Evolutionary conservation across 1,139 yeast genomes (phyloP), one percentile per base, ranked within the genome.

Genomic region (Saccharomyces hybrid): DNA sequence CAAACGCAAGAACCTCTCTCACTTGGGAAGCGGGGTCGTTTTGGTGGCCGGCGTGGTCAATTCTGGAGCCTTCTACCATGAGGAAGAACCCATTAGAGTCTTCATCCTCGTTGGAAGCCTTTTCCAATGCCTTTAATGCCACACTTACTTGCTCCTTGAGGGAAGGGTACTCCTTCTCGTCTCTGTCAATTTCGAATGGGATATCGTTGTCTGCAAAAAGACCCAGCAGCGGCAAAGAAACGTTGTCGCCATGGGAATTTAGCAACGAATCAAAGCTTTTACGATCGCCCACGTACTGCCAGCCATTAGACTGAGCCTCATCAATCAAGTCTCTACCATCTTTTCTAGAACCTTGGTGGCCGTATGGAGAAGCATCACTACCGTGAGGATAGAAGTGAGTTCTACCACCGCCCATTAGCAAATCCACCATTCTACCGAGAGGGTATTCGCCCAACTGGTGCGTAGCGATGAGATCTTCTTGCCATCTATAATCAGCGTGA

Each of bases 1-100:
- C 95, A 67, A 81, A 89, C 1, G 88, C 90, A 58, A 86, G 70
- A 2, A 85, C 87, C 66, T 86, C 95, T 60, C 85, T 76, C 8
- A 83, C 90, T 71, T 88, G 96, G 9, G 95, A 93, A 9, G 89
- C 88, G 11, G 96, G 90, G 67, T 89, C 96, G 65, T 89, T 89
- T 60, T 79, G 81, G 69, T 89, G 97, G 46, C 96, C 96, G 3
- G 96, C 96, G 69, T 89, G 96, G 70, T 89, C 97, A 63, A 89
- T 88, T 69, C 96, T 78, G 13, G 95, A 86, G 7, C 96, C 96
- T 73, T 89, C 97, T 57, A 89, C 80, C 68, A 89, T 68, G 52
- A 89, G 68, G 71, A 89, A 88, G 69, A 89, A 88, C 0, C 96
- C 96, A 16, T 87, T 91, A 1, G 84, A 77, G 58, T 86, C 78